Percentiles rank a stretch among this genome's conserved stretches.
phyloP scores from a whole-genome alignment of 805 yeast genomes.

The Suhomyces faveliae region DNA sequence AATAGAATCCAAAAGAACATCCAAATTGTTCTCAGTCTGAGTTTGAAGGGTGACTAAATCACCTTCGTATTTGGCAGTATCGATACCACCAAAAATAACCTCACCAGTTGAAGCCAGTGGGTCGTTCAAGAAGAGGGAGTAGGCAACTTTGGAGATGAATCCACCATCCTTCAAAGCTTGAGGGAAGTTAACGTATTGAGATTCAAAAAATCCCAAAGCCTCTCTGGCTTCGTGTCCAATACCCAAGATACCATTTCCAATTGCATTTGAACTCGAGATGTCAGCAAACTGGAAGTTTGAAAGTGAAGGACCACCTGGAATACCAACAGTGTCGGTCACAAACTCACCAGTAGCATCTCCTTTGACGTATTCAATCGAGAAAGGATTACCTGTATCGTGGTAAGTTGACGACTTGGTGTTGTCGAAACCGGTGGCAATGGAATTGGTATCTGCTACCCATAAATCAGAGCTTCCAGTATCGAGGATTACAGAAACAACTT shows the following conservation, averaged over 20 bases:
- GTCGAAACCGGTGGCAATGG: not conserved
- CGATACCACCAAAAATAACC: constrained; percentile 30
- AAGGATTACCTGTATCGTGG: constrained; percentile 1
- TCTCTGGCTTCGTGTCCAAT: constrained; percentile 5
- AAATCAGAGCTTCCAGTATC: constrained; percentile 14
- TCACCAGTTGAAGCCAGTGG: constrained; percentile 18
- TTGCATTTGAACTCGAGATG: not conserved
- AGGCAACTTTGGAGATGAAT: constrained; percentile 20
- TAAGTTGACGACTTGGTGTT: constrained; percentile 8
- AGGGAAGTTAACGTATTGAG: constrained; percentile 15
- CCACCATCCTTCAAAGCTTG: constrained; percentile 26
- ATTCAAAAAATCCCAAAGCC: no score
- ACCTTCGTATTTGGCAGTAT: constrained; percentile 24
- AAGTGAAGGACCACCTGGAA: constrained; percentile 8
- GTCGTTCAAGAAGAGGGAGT: constrained; percentile 24
- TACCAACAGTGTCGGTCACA: constrained; percentile 7
- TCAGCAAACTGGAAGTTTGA: constrained; percentile 10
- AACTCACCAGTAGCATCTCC: constrained; percentile 2
- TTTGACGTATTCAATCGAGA: constrained; percentile 6
- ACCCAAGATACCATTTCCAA: constrained; percentile 8
- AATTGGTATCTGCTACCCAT: constrained; percentile 6
- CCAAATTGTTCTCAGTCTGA: constrained; percentile 6
- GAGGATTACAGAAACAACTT: constrained; percentile 9
- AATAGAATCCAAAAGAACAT: not conserved
- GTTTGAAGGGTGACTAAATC: constrained; percentile 12